Evolutionary conservation across 495 filamentous ascomycete genomes (phyloP).

Genomic region (Trichoderma reesei): DNA sequence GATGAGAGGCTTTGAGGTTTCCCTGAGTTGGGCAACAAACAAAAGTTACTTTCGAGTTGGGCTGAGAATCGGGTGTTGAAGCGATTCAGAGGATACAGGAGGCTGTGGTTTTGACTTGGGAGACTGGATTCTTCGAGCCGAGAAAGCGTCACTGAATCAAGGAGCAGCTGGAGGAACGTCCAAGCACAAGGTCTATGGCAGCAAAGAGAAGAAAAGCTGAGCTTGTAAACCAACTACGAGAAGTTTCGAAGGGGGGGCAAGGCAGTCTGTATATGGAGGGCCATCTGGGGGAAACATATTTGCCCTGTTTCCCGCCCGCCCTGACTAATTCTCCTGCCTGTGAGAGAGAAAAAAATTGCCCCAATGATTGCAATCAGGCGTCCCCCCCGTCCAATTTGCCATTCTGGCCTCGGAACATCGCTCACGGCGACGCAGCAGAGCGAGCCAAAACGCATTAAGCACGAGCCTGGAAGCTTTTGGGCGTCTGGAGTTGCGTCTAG

Average conservation of each 20-base stretch:
- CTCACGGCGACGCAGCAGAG: not conserved
- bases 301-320: not conserved
- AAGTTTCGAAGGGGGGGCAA: not conserved
- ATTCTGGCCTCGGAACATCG: slow-evolving; percentile 8
- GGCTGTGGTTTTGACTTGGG: not conserved
- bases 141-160: not conserved
- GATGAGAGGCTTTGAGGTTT: not conserved
- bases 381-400: not conserved
- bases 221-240: not conserved
- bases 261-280: not conserved
- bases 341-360: not conserved
- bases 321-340: slow-evolving; percentile 6
- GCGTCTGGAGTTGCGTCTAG: slow-evolving; percentile 7
- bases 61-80: too few relatives aligned
- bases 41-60: too few relatives aligned
- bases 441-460: slow-evolving; percentile 1
- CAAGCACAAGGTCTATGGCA: not conserved
- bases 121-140: not conserved
- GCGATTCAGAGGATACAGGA: not conserved
- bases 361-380: not conserved
- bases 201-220: not conserved
- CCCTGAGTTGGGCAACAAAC: not conserved
- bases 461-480: slow-evolving; percentile 1
- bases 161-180: too few relatives aligned
- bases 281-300: not conserved